Evolutionary conservation across 2,329 filamentous ascomycete genomes (phyloP).

Genomic region (Aulographum hederae): DNA sequence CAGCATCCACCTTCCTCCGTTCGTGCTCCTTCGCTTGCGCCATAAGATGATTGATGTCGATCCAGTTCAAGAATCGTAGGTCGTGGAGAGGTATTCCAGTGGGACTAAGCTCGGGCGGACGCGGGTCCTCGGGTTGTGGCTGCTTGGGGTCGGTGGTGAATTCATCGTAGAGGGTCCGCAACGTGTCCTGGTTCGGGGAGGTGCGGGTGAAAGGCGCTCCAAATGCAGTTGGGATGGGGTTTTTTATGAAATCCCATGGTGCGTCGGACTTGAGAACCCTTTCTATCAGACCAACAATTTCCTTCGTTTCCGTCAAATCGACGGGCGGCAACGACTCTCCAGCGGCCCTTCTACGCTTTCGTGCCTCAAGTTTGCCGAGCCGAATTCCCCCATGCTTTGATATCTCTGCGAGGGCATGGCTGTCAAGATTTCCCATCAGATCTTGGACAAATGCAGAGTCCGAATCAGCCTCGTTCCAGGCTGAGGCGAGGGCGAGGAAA

Average conservation of each 20-base stretch:
- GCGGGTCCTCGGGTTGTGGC: slow-evolving; percentile 7
- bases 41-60: neutral
- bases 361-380: no score
- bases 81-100: neutral
- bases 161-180: slow-evolving; percentile 24
- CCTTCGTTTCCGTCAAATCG: no score
- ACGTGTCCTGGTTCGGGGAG: slow-evolving; percentile 7
- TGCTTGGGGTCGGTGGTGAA: slow-evolving; percentile 22
- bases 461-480: no score
- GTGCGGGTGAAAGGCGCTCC: neutral
- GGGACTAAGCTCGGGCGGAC: neutral
- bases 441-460: no score
- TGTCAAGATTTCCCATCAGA: no score
- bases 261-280: neutral
- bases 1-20: no score
- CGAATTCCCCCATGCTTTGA: no score
- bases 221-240: neutral
- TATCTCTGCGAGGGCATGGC: no score
- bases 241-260: neutral
- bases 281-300: no score
- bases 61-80: neutral
- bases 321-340: no score
- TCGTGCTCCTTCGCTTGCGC: neutral
- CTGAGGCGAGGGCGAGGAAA: no score
- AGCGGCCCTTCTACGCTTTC: no score